A percentile compares a stretch with the other conserved stretches of the same genome.
Evolutionary conservation across 2,329 filamentous ascomycete genomes (phyloP).

Genomic region (Bipolaris victoriae): DNA sequence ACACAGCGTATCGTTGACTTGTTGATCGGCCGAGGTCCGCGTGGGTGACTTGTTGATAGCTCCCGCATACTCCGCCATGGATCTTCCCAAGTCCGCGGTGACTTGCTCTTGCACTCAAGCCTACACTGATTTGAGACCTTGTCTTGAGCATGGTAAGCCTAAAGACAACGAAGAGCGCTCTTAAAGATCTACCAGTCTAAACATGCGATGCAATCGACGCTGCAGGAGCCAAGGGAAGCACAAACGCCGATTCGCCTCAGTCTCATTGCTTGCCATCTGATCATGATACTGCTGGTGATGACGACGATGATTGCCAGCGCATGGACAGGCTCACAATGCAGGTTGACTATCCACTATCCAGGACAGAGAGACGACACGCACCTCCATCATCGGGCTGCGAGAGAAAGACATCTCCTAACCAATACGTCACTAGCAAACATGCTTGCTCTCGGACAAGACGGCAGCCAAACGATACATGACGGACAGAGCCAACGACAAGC

Average conservation of each 20-base stretch:
- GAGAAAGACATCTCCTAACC: not conserved
- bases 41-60: conserved; percentile 7
- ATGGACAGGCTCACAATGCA: conserved; percentile 5
- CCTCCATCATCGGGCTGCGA: not conserved
- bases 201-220: conserved; percentile 2
- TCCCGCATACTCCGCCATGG: conserved; percentile 7
- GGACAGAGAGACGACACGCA: not conserved
- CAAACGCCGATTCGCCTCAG: not conserved
- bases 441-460: conserved; percentile 10
- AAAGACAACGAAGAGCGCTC: conserved; percentile 2
- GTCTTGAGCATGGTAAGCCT: not conserved
- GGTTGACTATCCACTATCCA: conserved; percentile 1
- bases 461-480: conserved; percentile 9
- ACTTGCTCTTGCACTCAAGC: not conserved
- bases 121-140: not conserved
- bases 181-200: conserved; percentile 4
- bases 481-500: conserved; percentile 8
- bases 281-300: not conserved
- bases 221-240: conserved; percentile 2
- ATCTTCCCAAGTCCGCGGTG: not conserved
- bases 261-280: not conserved
- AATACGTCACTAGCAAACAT: conserved; percentile 19
- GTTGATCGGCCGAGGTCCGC: not conserved
- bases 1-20: not conserved
- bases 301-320: not conserved